Evolutionary conservation across 306 rosid genomes (phyloP).

Genomic region (Senna tora): DNA sequence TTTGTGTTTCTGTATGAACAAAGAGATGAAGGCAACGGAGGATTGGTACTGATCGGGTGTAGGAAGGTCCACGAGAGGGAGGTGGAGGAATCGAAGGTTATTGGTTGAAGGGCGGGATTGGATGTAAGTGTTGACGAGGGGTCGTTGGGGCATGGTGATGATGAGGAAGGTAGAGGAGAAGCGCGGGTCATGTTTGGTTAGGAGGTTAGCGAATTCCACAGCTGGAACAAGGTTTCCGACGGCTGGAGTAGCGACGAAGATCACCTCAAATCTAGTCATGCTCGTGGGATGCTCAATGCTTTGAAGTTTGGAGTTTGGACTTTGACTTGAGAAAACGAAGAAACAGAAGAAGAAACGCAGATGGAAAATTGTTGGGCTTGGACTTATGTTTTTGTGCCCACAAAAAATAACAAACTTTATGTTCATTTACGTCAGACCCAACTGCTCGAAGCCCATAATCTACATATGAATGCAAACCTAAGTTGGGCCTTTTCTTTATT

Average conservation of each 20-base stretch:
- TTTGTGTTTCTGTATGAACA: conserved; percentile 46
- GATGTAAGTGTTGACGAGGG: conserved; percentile 47
- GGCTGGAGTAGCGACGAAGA: conserved; percentile 56
- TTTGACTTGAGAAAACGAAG: not conserved
- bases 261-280: conserved; percentile 43
- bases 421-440: no score
- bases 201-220: conserved; percentile 60
- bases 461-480: no score
- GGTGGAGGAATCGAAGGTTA: conserved; percentile 42
- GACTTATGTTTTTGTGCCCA: no score
- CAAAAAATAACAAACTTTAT: no score
- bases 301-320: no score
- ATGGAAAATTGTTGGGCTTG: no score
- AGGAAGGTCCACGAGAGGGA: conserved; percentile 46
- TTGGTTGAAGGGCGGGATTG: conserved; percentile 45
- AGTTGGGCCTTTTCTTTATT: no score
- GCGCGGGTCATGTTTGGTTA: conserved; percentile 49
- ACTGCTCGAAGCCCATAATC: no score
- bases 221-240: conserved; percentile 61
- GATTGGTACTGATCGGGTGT: conserved; percentile 49
- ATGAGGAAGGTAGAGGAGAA: conserved; percentile 60
- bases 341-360: no score
- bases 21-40: conserved; percentile 24
- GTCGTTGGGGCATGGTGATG: conserved; percentile 46
- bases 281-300: not conserved